Base-by-base conservation (phyloP, 768 basidiomycete genomes). In the Termitomyces sp. region DNA sequence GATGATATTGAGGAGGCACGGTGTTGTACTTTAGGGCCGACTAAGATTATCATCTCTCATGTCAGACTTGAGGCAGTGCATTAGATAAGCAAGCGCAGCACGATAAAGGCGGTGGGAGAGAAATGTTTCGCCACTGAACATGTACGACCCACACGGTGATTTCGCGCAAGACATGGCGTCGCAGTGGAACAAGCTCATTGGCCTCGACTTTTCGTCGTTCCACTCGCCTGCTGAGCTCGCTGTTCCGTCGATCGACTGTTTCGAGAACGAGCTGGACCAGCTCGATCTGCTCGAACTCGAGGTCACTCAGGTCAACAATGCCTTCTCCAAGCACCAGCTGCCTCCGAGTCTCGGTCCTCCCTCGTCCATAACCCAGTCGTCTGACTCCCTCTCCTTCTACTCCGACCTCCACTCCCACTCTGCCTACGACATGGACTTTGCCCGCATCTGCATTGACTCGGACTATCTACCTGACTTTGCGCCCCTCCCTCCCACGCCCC, bases 261-360 rank as follows among this genome's bases (percentile, higher is more conserved):
- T 93, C 75, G 91, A 92, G 69, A 81, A 81, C 52, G 91, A 93
- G 73, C 81, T 93, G 66, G 90, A 91, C 73, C 82, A 90, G 65
- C 83, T 83, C 64, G 83, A 84, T 69, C 78, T 83, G 66, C 76
- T 84, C 56, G 82, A 85, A 68, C 78, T 85, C 60, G 75, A 85
- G 62, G 80, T 82, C 64, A 82, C 88, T 60, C 83, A 84, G 69
- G 79, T 78, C 62, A 82, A 80, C 74, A 82, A 83, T 72, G 76
- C 83, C 57, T 88, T 85, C 76, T 76, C 79, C 63, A 80, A 80
- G 62, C 82, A 82, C 65, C 8, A n/a, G 8, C 39, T 41, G 81
- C 83, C 50, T 80, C 84, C n/a, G 65, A 82, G 79, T 66, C 79
- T 79, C 71, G 87, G 87, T 61, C 86, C 89, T 58, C 86, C 84